A percentile compares a stretch with the other conserved stretches of the same genome.
Evolutionary conservation across 805 yeast species (phyloP).

Genomic region (Wickerhamiella vanderwaltii): DNA sequence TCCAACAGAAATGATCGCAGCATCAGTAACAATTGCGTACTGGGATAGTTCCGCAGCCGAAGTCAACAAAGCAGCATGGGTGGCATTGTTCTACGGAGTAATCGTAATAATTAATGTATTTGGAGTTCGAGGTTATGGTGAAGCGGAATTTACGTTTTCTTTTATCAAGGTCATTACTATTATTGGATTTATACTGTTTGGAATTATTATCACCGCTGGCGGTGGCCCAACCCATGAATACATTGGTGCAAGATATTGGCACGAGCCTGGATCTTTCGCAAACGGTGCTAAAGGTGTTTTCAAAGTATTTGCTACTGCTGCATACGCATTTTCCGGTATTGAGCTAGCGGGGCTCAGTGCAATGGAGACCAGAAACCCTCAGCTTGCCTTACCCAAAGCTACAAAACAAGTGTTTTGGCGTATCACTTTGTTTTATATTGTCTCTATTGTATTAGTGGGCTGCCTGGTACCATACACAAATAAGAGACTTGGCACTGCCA

Average conservation of each 20-base stretch:
- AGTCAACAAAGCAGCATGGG: conserved; percentile 43
- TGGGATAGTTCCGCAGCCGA: conserved; percentile 36
- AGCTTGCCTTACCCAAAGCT: conserved; percentile 56
- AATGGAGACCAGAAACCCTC: conserved; percentile 61
- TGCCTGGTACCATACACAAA: conserved; percentile 61
- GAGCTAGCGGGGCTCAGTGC: conserved; percentile 66
- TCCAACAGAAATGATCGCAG: conserved; percentile 56
- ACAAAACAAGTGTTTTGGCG: conserved; percentile 79
- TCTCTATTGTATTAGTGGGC: conserved; percentile 44
- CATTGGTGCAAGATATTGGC: conserved; percentile 60
- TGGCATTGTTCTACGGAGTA: conserved; percentile 41
- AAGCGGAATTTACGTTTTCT: conserved; percentile 51
- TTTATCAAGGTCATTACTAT: conserved; percentile 46
- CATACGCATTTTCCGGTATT: conserved; percentile 56
- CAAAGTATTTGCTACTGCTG: conserved; percentile 50
- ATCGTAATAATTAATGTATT: conserved; percentile 39
- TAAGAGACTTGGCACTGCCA: conserved; percentile 35
- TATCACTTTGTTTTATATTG: conserved; percentile 56
- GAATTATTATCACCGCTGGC: conserved; percentile 37
- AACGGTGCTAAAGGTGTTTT: conserved; percentile 32
- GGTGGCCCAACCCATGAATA: conserved; percentile 59
- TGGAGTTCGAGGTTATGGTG: conserved; percentile 50
- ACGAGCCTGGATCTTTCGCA: conserved; percentile 52
- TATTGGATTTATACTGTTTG: conserved; percentile 47
- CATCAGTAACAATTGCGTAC: conserved; percentile 41